Evolutionary conservation across 371 early-diverging fungal species (phyloP).

Genomic region (Apophysomyces variabilis): DNA sequence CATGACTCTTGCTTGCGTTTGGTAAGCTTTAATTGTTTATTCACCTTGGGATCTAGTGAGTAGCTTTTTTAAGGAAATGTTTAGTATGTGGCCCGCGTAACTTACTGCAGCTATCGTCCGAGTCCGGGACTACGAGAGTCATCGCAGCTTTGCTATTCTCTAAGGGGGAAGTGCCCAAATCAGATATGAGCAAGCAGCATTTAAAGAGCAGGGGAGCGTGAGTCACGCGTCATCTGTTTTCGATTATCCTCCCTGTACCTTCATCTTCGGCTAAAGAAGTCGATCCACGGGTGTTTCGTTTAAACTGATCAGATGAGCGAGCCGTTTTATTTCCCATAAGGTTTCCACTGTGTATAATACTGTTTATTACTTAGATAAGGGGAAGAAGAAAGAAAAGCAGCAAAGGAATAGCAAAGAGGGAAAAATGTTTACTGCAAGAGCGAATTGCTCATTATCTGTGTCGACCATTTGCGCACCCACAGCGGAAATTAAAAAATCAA

Average conservation of each 20-base stretch:
- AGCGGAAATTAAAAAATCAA: background rate
- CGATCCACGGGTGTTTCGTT: background rate
- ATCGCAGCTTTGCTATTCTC: background rate
- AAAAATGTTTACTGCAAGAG: background rate
- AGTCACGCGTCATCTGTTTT: slow-evolving; percentile 1
- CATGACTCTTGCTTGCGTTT: background rate
- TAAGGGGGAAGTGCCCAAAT: background rate
- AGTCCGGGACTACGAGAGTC: background rate
- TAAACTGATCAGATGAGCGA: background rate
- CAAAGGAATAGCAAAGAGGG: background rate
- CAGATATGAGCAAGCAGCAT: background rate
- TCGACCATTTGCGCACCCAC: too few relatives aligned
- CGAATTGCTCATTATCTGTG: background rate
- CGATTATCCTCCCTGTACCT: background rate
- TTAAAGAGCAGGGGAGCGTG: background rate
- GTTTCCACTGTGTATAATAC: background rate
- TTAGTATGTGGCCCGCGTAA: background rate
- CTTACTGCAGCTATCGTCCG: background rate
- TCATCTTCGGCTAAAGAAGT: background rate
- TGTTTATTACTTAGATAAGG: background rate
- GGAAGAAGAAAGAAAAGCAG: background rate
- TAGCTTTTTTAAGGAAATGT: background rate
- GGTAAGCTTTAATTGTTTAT: background rate
- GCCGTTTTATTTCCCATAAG: background rate
- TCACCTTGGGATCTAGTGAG: background rate